A percentile compares a stretch with the other conserved stretches of the same genome.
Evolutionary conservation across 768 basidiomycete species (phyloP).

Genomic region (Tulasnella sp.): DNA sequence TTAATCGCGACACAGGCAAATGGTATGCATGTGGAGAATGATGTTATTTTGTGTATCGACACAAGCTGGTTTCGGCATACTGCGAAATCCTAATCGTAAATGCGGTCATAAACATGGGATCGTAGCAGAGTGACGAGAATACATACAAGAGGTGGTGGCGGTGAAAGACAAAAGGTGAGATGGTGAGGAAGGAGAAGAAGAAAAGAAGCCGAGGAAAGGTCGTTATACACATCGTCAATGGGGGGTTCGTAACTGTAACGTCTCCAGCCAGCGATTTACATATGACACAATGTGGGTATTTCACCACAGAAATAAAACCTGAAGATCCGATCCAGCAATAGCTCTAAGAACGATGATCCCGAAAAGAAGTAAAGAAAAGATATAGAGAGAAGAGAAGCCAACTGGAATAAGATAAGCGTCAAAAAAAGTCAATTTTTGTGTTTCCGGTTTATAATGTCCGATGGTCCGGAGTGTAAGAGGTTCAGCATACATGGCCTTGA

Average conservation of each 20-base stretch:
- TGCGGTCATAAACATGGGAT: background rate
- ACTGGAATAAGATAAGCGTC: constrained; percentile 9
- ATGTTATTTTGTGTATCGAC: background rate
- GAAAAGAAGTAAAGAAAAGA: background rate
- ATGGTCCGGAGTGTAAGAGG: background rate
- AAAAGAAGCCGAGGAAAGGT: background rate
- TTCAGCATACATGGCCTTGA: background rate
- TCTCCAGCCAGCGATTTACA: background rate
- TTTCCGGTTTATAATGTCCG: background rate
- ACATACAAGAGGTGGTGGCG: background rate
- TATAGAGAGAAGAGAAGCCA: background rate
- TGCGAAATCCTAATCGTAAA: background rate
- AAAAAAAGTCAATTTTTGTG: background rate
- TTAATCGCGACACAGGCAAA: background rate
- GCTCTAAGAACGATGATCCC: background rate
- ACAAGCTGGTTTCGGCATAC: background rate
- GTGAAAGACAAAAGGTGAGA: background rate
- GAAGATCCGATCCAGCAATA: constrained; percentile 5
- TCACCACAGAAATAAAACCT: background rate
- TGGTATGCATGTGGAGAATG: background rate
- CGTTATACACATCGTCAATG: constrained; percentile 1
- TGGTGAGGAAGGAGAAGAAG: background rate
- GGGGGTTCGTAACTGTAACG: background rate
- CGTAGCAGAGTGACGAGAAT: background rate
- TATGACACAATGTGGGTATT: constrained; percentile 36